These are phyloP conservation scores for Coemansia sp. DNA, from an alignment of 192 early-diverging fungal species.

Conservation along the genomic window DNA sequence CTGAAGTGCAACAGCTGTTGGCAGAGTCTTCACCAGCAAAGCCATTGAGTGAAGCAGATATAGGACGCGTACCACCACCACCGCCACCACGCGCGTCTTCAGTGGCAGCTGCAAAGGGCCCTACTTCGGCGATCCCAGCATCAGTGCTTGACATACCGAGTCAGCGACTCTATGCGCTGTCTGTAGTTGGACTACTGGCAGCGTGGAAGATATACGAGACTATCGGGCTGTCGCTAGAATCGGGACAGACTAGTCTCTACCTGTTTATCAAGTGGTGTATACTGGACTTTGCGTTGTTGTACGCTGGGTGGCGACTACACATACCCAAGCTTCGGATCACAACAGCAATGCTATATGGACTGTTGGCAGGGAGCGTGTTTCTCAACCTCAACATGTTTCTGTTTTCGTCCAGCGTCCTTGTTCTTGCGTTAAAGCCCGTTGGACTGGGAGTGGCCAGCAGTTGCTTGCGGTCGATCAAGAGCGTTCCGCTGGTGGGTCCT, in stretches of 20 bases:
- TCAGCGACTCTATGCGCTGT: conserved; percentile 46
- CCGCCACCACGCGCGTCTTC: background rate
- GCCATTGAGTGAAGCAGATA: background rate
- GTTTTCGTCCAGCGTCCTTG: conserved; percentile 39
- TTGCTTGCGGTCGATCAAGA: conserved; percentile 39
- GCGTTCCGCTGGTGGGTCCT: conserved; percentile 43
- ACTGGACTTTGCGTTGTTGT: conserved; percentile 34
- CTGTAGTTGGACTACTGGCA: conserved; percentile 15
- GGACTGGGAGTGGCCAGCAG: conserved; percentile 37
- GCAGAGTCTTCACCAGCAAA: background rate
- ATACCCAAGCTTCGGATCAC: conserved; percentile 32
- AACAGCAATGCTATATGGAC: conserved; percentile 11
- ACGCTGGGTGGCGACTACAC: conserved; percentile 29
- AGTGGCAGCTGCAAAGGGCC: conserved; percentile 7
- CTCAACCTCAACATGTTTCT: conserved; percentile 45
- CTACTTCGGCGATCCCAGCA: conserved; percentile 38
- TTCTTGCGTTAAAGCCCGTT: conserved; percentile 42
- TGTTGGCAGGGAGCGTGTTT: conserved; percentile 24
- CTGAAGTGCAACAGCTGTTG: background rate
- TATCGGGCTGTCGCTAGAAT: conserved; percentile 14
- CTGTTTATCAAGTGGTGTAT: conserved; percentile 49
- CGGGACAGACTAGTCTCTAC: conserved; percentile 24
- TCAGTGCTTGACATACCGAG: conserved; percentile 40
- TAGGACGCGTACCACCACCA: conserved; percentile 7
- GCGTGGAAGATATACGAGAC: conserved; percentile 51